Evolutionary conservation across 2,329 filamentous ascomycete genomes (phyloP).

Genomic region (Bipolaris victoriae): DNA sequence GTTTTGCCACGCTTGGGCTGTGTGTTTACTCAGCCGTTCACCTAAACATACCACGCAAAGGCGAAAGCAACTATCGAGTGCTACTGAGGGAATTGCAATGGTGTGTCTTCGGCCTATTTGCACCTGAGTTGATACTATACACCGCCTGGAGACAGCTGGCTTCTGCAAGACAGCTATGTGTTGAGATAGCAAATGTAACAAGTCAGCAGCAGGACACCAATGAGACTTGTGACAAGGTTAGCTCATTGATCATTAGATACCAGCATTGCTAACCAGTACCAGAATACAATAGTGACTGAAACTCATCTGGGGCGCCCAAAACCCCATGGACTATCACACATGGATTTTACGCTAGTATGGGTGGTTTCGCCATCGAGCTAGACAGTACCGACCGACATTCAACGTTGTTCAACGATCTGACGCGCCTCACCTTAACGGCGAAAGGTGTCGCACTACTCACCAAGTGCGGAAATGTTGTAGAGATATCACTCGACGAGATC

Average conservation of each 20-base stretch:
- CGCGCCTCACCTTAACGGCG: background rate
- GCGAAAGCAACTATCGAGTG: background rate
- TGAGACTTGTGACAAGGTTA: background rate
- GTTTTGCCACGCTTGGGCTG: conserved; percentile 23
- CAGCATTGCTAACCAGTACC: background rate
- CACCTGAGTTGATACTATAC: conserved; percentile 20
- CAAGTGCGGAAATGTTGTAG: background rate
- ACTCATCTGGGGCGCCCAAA: background rate
- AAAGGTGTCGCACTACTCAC: conserved; percentile 7
- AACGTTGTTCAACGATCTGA: background rate
- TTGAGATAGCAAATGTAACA: conserved; percentile 7
- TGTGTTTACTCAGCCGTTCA: conserved; percentile 28
- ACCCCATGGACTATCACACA: conserved; percentile 20
- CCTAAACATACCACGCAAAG: conserved; percentile 21
- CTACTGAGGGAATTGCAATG: conserved; percentile 12
- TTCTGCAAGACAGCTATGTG: conserved; percentile 14
- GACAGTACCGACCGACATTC: conserved; percentile 1
- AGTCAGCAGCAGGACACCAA: background rate
- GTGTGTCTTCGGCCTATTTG: conserved; percentile 22
- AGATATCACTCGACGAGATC: conserved; percentile 17
- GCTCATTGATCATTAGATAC: no score
- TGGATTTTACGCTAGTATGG: conserved; percentile 22
- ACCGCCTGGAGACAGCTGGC: conserved; percentile 20
- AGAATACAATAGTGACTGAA: background rate
- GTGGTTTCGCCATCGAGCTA: conserved; percentile 24